These are phyloP conservation scores for Piromyces finnis DNA, from an alignment of 192 early-diverging fungal genomes.

Conservation along the genomic window DNA sequence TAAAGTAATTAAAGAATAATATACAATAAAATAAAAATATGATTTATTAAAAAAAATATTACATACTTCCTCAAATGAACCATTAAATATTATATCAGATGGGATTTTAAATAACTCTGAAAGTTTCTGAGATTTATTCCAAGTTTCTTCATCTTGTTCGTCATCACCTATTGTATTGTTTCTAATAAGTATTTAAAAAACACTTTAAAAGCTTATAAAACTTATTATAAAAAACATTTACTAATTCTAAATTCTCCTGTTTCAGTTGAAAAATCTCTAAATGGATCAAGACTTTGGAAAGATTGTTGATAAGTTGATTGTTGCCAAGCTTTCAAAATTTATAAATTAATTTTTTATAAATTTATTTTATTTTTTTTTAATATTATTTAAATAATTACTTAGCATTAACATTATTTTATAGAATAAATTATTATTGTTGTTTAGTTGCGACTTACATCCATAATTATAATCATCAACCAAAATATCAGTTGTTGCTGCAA, in stretches of 20 bases:
- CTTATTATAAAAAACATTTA: too few species aligned
- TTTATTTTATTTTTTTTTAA: too few species aligned
- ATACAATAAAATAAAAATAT: not conserved
- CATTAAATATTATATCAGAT: constrained; percentile 66
- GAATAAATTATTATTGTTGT: too few species aligned
- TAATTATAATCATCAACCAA: constrained; percentile 29
- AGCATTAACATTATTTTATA: too few species aligned
- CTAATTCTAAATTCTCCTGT: constrained; percentile 27
- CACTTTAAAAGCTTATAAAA: too few species aligned
- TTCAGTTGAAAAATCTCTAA: constrained; percentile 48
- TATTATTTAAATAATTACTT: too few species aligned
- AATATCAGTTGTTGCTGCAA: constrained; percentile 62
- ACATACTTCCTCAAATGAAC: constrained; percentile 43
- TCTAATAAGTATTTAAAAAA: too few species aligned
- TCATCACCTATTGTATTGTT: not conserved
- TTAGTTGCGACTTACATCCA: not conserved
- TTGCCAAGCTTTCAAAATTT: constrained; percentile 3
- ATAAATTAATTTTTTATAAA: not conserved
- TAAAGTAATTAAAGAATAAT: too few species aligned
- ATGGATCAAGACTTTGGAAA: constrained; percentile 24
- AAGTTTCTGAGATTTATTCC: constrained; percentile 20
- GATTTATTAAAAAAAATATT: too few species aligned
- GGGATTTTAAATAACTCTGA: constrained; percentile 75
- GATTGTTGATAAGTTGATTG: constrained; percentile 22
- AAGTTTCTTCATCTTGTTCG: not conserved